phyloP scores from a whole-genome alignment of 371 early-diverging fungal genomes.

The Apophysomyces elegans region DNA sequence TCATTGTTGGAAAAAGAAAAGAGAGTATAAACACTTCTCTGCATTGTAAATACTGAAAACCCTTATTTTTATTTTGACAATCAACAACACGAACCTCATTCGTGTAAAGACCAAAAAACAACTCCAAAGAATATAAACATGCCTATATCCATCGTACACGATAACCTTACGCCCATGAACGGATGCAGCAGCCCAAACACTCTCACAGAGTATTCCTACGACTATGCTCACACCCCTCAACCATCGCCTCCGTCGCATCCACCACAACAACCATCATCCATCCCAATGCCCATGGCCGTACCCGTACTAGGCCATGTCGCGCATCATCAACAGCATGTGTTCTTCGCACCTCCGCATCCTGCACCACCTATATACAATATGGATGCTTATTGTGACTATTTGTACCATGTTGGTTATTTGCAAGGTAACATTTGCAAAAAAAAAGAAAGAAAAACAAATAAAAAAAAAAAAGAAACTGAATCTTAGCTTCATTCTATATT shows the following conservation, averaged over 20 bases:
- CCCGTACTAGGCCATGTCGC: slow-evolving; percentile 7
- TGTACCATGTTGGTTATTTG: slow-evolving; percentile 31
- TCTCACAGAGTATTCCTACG: background rate
- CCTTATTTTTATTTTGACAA: background rate
- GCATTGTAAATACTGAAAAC: background rate
- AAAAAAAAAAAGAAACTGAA: too few species aligned
- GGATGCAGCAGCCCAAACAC: slow-evolving; percentile 3
- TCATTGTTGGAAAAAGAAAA: too few species aligned
- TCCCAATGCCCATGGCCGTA: slow-evolving; percentile 27
- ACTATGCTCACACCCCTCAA: background rate
- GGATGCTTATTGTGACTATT: slow-evolving; percentile 26
- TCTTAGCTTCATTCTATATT: too few species aligned
- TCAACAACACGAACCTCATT: background rate
- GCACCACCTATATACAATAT: slow-evolving; percentile 9
- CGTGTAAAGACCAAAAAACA: background rate
- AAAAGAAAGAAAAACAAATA: slow-evolving; percentile 1
- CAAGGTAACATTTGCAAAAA: slow-evolving; percentile 20
- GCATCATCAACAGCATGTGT: slow-evolving; percentile 18
- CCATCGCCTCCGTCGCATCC: slow-evolving; percentile 15
- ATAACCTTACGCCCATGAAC: background rate
- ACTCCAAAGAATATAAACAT: background rate
- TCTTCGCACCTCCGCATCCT: slow-evolving; percentile 18
- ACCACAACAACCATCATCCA: slow-evolving; percentile 14
- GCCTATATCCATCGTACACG: slow-evolving; percentile 2
- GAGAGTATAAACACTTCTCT: background rate